Conservation (phyloP, 305 asterid species). For the Salvia sclarea region DNA sequence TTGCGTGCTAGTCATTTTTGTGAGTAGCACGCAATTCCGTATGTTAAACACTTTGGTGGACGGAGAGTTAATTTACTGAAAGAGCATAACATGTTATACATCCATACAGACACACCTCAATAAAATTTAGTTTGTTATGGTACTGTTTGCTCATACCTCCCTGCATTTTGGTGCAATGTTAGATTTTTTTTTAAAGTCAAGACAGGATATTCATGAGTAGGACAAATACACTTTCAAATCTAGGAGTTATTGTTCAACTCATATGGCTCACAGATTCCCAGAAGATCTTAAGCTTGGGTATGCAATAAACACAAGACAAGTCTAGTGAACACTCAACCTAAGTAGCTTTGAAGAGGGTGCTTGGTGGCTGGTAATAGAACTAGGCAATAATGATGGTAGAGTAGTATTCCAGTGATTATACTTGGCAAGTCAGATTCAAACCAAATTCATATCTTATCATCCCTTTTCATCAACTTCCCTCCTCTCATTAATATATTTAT, state of each 20-base stretch:
- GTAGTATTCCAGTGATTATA: background rate
- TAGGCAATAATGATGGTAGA: background rate
- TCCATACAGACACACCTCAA: constrained; percentile 1
- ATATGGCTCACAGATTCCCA: background rate
- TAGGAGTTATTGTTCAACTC: background rate
- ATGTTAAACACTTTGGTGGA: too few species aligned
- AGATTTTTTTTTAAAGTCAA: background rate
- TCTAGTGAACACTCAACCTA: background rate
- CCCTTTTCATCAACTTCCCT: background rate
- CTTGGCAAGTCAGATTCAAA: background rate
- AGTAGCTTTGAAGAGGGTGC: background rate
- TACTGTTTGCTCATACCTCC: constrained; percentile 3
- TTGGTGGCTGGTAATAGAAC: background rate
- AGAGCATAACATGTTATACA: background rate
- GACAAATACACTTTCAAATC: constrained; percentile 13
- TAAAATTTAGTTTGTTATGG: constrained; percentile 2
- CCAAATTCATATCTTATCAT: background rate
- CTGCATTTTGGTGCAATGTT: constrained; percentile 2
- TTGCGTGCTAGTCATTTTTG: too few species aligned
- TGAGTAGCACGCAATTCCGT: too few species aligned
- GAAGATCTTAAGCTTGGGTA: constrained; percentile 7
- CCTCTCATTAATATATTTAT: background rate
- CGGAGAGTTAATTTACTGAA: constrained; percentile 4
- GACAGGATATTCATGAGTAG: constrained; percentile 8
- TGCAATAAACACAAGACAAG: background rate